Conservation (phyloP, 768 basidiomycete genomes). For the Naematelia encephala region DNA sequence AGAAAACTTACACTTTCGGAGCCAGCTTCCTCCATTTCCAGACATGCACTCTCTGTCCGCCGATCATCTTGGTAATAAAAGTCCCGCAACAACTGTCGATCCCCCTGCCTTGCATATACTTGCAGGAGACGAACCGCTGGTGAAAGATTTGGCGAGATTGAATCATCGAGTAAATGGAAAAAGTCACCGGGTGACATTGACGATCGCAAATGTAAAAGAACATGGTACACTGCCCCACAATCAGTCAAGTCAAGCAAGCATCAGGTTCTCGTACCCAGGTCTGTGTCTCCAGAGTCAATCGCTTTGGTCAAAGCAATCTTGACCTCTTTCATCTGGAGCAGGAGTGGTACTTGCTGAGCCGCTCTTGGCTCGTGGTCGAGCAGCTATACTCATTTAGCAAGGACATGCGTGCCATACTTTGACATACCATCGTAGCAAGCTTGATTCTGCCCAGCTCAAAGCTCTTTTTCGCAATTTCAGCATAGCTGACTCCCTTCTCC, state of each 20-base stretch:
- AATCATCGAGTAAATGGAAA: slow-evolving; percentile 87
- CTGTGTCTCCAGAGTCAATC: slow-evolving; percentile 90
- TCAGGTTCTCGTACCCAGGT: slow-evolving; percentile 62
- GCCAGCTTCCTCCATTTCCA: slow-evolving; percentile 78
- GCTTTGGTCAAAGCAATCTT: slow-evolving; percentile 80
- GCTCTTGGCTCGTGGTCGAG: slow-evolving; percentile 86
- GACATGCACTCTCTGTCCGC: slow-evolving; percentile 84
- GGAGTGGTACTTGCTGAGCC: slow-evolving; percentile 88
- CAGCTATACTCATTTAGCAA: slow-evolving; percentile 56
- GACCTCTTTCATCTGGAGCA: slow-evolving; percentile 93
- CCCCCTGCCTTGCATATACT: slow-evolving; percentile 85
- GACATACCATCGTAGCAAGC: slow-evolving; percentile 73
- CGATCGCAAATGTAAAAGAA: slow-evolving; percentile 80
- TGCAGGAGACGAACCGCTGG: slow-evolving; percentile 77
- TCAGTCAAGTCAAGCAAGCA: slow-evolving; percentile 3
- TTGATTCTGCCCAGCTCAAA: slow-evolving; percentile 81
- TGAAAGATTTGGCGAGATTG: slow-evolving; percentile 66
- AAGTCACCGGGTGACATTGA: slow-evolving; percentile 81
- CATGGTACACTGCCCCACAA: slow-evolving; percentile 72
- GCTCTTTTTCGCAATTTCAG: slow-evolving; percentile 87
- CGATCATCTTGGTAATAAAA: slow-evolving; percentile 98
- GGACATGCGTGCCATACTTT: background rate
- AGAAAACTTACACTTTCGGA: slow-evolving; percentile 58
- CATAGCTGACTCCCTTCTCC: slow-evolving; percentile 71
- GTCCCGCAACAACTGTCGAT: slow-evolving; percentile 85